These are phyloP conservation scores for Actinidia polygama DNA, from an alignment of 179 eudicot genomes.

Conservation along the genomic window DNA sequence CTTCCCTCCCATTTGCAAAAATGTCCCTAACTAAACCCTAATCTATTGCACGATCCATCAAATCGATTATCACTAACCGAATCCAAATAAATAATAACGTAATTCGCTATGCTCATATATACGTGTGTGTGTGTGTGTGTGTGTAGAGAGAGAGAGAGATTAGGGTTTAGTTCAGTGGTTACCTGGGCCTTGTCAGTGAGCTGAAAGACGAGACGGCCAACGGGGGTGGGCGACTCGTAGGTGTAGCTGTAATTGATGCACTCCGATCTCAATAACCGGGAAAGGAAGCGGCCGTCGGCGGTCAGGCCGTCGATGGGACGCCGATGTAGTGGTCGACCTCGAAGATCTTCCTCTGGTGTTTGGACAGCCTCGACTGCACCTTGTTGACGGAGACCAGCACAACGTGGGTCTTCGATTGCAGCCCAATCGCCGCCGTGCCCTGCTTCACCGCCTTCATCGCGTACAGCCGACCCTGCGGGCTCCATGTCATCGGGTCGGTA, in stretches of 20 bases:
- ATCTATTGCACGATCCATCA: too few species aligned
- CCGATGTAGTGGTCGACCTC: slow-evolving; percentile 93
- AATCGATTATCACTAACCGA: too few species aligned
- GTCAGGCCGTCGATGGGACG: slow-evolving; percentile 90
- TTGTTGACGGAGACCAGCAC: slow-evolving; percentile 79
- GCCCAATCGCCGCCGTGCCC: slow-evolving; percentile 89
- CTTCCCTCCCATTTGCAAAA: too few species aligned
- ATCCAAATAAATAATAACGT: too few species aligned
- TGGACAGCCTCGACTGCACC: slow-evolving; percentile 82
- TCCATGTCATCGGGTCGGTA: slow-evolving; percentile 81
- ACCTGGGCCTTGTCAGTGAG: slow-evolving; percentile 99
- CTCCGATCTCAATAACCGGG: slow-evolving; percentile 75
- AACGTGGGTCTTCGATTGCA: slow-evolving; percentile 83
- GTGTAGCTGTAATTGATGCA: slow-evolving; percentile 66
- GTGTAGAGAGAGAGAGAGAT: too few species aligned
- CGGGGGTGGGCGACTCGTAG: slow-evolving; percentile 71
- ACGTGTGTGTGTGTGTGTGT: too few species aligned
- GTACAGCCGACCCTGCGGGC: slow-evolving; percentile 83
- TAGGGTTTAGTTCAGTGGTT: too few species aligned
- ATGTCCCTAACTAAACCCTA: too few species aligned
- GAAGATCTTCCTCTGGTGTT: slow-evolving; percentile 95
- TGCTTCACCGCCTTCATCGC: slow-evolving; percentile 99
- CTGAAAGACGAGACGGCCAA: slow-evolving; percentile 88
- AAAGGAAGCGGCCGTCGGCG: slow-evolving; percentile 85
- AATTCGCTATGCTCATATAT: too few species aligned